Base-by-base conservation (phyloP, 2,329 filamentous ascomycete genomes). In the Teratosphaeria pseudoeucalypti region DNA sequence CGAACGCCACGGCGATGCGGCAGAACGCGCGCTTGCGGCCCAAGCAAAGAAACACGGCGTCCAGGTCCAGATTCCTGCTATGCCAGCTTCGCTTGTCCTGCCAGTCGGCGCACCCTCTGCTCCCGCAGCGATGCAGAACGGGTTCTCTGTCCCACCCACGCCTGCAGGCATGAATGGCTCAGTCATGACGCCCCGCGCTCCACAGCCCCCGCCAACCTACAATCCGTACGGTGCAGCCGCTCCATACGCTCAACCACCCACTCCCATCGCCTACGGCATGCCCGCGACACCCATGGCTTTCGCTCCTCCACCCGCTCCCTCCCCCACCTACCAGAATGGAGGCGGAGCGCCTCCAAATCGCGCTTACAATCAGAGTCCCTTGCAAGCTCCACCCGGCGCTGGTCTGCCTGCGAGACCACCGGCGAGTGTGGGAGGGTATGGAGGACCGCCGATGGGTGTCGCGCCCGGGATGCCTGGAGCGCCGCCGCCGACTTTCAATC, bases 21-120 rank as follows among this genome's bases (percentile, higher is more conserved):
- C 94, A 34, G 94, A 99, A 77, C 82, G 94, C 70, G 88, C 90
- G 78, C 83, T 99, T 54, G 94, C 94, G 34, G 86, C 88, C 32
- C 89, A 96, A 76, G 94, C 92, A 60, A 92, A 92, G 77, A 92
- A 92, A 72, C 90, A 96, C 74, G 96, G 96, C 69, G 89, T 99
- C 62, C 84, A 90, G 57, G 88, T 91, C 39, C 87, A 91, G 65
- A 82, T 86, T 2, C 88, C 92, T 70, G 83, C 87, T 26, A 77
- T 94, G 57, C 88, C 90, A 1, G 82, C 88, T 4, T 88, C 85
- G 61, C 85, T 95, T 66, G 82, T 92, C 66, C 78, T 75, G 55
- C 73, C 71, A 1, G 67, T 72, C 23, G 60, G 65, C 60, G 64
- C 73, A 29, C 70, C 79, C 26, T 74, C 73, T 54, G 74, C 72